Conservation (phyloP, 768 basidiomycete genomes). For the Tricholoma flavovirens region DNA sequence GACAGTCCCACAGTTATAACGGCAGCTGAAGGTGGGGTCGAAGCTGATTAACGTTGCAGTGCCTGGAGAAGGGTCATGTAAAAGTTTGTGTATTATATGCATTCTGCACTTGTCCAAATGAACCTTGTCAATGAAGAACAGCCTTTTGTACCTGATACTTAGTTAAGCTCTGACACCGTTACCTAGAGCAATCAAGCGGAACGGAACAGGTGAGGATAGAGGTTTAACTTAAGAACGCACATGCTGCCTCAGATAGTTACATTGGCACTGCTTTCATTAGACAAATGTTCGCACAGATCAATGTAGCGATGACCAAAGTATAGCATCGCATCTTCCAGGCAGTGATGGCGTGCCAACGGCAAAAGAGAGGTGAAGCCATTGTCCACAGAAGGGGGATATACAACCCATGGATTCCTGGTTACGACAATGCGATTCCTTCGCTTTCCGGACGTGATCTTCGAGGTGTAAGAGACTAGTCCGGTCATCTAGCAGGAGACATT, state of each 20-base stretch:
- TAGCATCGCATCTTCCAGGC: background rate
- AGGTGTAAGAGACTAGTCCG: background rate
- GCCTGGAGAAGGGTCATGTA: background rate
- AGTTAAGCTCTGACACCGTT: background rate
- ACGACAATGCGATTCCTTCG: background rate
- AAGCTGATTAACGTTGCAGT: background rate
- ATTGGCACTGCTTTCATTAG: background rate
- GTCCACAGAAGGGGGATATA: background rate
- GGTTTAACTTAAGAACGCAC: background rate
- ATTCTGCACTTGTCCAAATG: background rate
- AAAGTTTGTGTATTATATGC: background rate
- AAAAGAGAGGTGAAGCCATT: too few species aligned
- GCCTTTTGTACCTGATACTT: background rate
- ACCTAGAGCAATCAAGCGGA: background rate
- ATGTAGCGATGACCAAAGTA: background rate
- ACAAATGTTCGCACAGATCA: background rate
- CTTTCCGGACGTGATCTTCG: background rate
- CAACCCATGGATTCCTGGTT: background rate
- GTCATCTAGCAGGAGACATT: slow-evolving; percentile 17
- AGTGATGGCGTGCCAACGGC: background rate
- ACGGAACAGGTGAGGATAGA: background rate
- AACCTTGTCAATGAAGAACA: background rate
- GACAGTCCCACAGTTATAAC: slow-evolving; percentile 14
- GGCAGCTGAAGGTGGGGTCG: background rate
- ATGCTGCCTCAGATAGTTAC: background rate